Conservation (phyloP, 371 early-diverging fungal species). For the Mortierella sp. region DNA sequence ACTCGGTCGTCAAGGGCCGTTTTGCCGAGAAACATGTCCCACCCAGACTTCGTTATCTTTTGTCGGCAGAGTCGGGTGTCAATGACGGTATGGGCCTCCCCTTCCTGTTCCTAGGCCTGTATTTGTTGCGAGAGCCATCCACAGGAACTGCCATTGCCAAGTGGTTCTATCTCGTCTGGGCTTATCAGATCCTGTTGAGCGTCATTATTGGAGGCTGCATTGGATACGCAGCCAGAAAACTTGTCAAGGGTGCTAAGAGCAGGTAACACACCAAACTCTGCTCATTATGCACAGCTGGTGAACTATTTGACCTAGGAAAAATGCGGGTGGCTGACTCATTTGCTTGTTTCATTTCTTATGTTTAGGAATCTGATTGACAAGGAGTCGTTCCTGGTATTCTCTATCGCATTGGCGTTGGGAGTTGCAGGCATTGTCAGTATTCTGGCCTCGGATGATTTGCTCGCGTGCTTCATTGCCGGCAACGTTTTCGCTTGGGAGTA, state of each 20-base stretch:
- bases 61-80: constrained; percentile 81
- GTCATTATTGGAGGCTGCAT: constrained; percentile 81
- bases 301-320: too few relatives aligned
- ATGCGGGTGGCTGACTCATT: too few relatives aligned
- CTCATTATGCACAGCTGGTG: too few relatives aligned
- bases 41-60: constrained; percentile 77
- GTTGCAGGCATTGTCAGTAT: constrained; percentile 81
- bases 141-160: constrained; percentile 73
- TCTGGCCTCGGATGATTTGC: constrained; percentile 88
- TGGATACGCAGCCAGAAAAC: constrained; percentile 78
- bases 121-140: constrained; percentile 67
- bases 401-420: constrained; percentile 87
- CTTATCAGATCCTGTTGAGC: constrained; percentile 82
- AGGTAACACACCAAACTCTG: too few relatives aligned
- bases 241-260: constrained; percentile 77
- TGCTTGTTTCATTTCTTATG: too few relatives aligned
- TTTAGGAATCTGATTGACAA: constrained; percentile 81
- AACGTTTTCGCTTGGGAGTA: constrained; percentile 88
- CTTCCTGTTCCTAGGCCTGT: constrained; percentile 84
- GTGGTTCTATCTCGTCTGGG: constrained; percentile 78
- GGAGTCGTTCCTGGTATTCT: constrained; percentile 87
- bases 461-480: constrained; percentile 94
- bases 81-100: constrained; percentile 81
- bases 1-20: constrained; percentile 92
- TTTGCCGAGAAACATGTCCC: constrained; percentile 95